These are phyloP conservation scores for Erythrophleum ivorense DNA, from an alignment of 331 rosid genomes.

Conservation along the genomic window DNA sequence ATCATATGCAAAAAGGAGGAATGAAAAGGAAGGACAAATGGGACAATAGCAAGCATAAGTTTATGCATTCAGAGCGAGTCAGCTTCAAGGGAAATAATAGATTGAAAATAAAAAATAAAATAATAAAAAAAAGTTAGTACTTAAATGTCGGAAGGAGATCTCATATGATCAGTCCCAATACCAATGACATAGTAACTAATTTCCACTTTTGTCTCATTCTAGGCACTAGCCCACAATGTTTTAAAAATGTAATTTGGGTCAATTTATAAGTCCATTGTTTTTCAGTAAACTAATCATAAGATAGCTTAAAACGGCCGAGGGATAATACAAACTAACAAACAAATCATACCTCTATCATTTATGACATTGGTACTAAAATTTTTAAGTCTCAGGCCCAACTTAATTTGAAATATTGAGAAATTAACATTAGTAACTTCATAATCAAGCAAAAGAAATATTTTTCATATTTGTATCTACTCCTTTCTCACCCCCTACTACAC, in stretches of 20 bases:
- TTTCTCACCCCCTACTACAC: neutral
- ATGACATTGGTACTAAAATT: neutral
- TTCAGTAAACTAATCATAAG: constrained; percentile 1
- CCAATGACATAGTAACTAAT: constrained; percentile 13
- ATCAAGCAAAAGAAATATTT: neutral
- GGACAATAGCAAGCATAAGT: neutral
- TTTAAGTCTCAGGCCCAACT: constrained; percentile 2
- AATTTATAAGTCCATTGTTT: constrained; percentile 7
- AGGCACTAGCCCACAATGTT: neutral
- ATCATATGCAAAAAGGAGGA: neutral
- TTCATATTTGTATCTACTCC: neutral
- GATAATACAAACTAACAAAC: neutral
- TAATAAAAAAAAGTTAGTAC: neutral
- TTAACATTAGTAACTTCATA: neutral
- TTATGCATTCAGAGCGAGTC: neutral
- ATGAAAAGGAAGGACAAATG: neutral
- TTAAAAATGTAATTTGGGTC: constrained; percentile 1
- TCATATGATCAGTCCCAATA: neutral
- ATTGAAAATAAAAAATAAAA: constrained; percentile 4
- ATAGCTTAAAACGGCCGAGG: constrained; percentile 9
- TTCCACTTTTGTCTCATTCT: neutral
- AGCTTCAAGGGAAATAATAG: neutral
- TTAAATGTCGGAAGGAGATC: constrained; percentile 21
- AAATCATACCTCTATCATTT: neutral
- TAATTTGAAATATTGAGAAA: constrained; percentile 12